Percentiles rank a stretch among this genome's conserved stretches.
Conservation (phyloP, 2,329 filamentous ascomycete genomes). For the Fusarium sp. region DNA sequence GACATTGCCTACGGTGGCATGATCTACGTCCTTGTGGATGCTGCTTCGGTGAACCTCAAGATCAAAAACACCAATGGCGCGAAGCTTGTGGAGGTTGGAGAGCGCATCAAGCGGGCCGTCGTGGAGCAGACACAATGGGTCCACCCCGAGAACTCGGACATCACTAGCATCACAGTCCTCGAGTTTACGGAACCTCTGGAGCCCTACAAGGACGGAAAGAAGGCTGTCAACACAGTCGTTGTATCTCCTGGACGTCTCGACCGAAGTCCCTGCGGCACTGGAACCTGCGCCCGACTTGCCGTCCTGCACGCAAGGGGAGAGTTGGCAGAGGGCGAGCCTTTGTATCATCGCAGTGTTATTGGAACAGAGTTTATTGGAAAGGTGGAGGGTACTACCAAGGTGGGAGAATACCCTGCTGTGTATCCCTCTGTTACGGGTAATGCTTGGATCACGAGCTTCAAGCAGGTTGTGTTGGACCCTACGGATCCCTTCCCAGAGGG, state of each 20-base stretch:
- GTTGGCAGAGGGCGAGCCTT: conserved; percentile 15
- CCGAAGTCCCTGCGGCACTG: conserved; percentile 29
- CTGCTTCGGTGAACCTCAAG: conserved; percentile 16
- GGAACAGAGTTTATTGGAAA: conserved; percentile 24
- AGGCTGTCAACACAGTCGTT: conserved; percentile 24
- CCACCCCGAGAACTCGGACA: conserved; percentile 26
- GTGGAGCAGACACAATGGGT: conserved; percentile 16
- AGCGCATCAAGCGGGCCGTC: conserved; percentile 27
- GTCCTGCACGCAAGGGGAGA: conserved; percentile 24
- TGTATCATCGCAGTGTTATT: conserved; percentile 24
- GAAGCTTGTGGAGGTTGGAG: conserved; percentile 24
- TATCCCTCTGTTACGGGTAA: conserved; percentile 20
- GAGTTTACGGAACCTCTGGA: conserved; percentile 26
- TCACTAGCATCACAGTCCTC: conserved; percentile 26
- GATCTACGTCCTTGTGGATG: conserved; percentile 34
- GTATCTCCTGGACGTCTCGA: conserved; percentile 27
- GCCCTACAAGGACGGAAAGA: conserved; percentile 14
- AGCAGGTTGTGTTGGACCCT: conserved; percentile 26
- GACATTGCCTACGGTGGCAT: conserved; percentile 34
- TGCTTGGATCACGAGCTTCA: conserved; percentile 31
- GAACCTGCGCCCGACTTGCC: conserved; percentile 29
- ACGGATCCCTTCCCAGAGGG: conserved; percentile 28
- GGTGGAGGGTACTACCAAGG: conserved; percentile 5
- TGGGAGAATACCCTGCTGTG: conserved; percentile 20
- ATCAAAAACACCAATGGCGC: conserved; percentile 24